Conservation (phyloP, 495 filamentous ascomycete genomes). For the Podospora fimiseda region DNA sequence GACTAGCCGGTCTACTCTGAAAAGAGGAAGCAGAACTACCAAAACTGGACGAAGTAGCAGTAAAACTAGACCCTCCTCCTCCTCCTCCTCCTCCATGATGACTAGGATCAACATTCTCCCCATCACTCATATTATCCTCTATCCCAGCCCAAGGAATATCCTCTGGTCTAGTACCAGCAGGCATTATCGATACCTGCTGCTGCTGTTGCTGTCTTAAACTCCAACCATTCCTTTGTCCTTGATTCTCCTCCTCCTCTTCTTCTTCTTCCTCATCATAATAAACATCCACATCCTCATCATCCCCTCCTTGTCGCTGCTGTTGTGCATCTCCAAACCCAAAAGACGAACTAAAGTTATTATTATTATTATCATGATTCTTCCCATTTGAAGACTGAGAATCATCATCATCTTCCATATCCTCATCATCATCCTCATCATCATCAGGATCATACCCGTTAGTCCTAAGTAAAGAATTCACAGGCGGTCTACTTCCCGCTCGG, state of each 20-base stretch:
- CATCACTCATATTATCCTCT: slow-evolving; percentile 35
- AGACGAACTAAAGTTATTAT: too few species aligned
- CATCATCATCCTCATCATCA: slow-evolving; percentile 10
- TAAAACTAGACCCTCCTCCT: neutral
- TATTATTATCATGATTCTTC: slow-evolving; percentile 20
- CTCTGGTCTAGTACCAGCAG: slow-evolving; percentile 21
- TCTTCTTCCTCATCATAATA: slow-evolving; percentile 32
- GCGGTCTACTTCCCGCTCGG: slow-evolving; percentile 17
- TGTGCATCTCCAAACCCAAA: too few species aligned
- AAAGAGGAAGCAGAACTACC: neutral
- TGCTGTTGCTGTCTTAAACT: too few species aligned
- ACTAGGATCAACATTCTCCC: slow-evolving; percentile 37
- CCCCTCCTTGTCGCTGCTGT: too few species aligned
- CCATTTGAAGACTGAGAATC: slow-evolving; percentile 23
- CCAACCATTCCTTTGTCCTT: slow-evolving; percentile 5
- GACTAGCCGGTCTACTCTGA: neutral
- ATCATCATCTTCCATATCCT: slow-evolving; percentile 21
- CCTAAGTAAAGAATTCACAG: neutral
- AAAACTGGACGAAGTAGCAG: neutral
- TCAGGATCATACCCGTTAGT: slow-evolving; percentile 17
- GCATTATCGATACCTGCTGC: neutral
- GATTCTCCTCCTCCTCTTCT: slow-evolving; percentile 30
- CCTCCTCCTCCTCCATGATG: too few species aligned
- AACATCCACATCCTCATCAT: slow-evolving; percentile 19
- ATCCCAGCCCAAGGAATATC: slow-evolving; percentile 41